A percentile compares a stretch with the other conserved stretches of the same genome.
These are phyloP conservation scores for Colletotrichum lini DNA, from an alignment of 2,329 filamentous ascomycete genomes.

Conservation along the genomic window DNA sequence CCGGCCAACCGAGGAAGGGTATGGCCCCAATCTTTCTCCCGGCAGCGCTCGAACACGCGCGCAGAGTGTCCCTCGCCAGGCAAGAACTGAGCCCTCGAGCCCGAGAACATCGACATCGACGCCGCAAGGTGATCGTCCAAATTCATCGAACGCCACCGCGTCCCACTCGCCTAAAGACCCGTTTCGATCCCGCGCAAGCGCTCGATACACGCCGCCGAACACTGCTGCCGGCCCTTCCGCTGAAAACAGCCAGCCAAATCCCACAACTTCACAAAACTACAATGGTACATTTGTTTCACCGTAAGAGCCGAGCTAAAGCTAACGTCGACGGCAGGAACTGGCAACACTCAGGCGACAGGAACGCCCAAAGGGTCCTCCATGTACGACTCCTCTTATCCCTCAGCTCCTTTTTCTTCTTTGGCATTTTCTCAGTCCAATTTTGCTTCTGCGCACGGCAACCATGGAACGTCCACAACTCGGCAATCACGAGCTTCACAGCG, in stretches of 20 bases:
- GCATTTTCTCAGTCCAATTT: constrained; percentile 12
- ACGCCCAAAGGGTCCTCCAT: constrained; percentile 58
- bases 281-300: not conserved
- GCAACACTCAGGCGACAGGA: constrained; percentile 30
- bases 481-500: not conserved
- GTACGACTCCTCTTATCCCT: constrained; percentile 57
- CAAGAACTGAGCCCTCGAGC: constrained; percentile 35
- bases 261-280: constrained; percentile 2
- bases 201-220: constrained; percentile 42
- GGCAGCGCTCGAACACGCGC: constrained; percentile 49
- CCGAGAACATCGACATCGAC: constrained; percentile 33
- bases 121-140: constrained; percentile 36
- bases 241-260: constrained; percentile 16
- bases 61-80: constrained; percentile 48
- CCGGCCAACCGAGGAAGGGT: constrained; percentile 46
- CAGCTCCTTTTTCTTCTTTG: constrained; percentile 22
- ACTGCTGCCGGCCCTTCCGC: constrained; percentile 22
- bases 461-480: constrained; percentile 7
- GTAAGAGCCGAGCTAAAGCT: constrained; percentile 6
- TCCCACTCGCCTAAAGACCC: constrained; percentile 36
- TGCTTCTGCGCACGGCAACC: constrained; percentile 8
- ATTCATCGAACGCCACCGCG: constrained; percentile 31
- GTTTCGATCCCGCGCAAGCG: constrained; percentile 41
- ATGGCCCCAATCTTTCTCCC: constrained; percentile 41
- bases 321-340: constrained; percentile 4